Evolutionary conservation across 345 rosid species (phyloP).

Genomic region (Eucalyptus polybractea): DNA sequence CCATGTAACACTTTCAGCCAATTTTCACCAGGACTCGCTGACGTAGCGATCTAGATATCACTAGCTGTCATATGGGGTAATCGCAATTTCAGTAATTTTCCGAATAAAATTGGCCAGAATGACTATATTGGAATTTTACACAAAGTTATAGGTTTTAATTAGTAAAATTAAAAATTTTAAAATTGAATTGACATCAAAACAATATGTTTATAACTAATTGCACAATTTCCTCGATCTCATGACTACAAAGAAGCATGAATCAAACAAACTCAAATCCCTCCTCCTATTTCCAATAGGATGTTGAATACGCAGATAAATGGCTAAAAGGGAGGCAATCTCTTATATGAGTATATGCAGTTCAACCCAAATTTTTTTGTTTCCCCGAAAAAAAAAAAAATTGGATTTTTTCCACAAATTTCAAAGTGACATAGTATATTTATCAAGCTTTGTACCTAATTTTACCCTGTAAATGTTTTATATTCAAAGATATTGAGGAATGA

Average conservation of each 20-base stretch:
- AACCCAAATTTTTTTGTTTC: not conserved
- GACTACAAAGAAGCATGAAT: not conserved
- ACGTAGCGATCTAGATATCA: rapidly evolving
- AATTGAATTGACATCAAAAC: not conserved
- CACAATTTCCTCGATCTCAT: not conserved
- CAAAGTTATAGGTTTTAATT: not conserved
- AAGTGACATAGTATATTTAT: not conserved
- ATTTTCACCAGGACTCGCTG: rapidly evolving
- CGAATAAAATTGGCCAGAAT: not conserved
- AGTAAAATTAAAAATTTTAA: not conserved
- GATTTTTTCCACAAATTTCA: not conserved
- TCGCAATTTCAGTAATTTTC: not conserved
- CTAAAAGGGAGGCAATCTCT: not conserved
- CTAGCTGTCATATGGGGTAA: not conserved
- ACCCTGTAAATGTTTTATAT: too few species aligned
- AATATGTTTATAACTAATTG: not conserved
- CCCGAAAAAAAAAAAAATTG: too few species aligned
- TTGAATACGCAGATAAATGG: not conserved
- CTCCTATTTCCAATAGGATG: not conserved
- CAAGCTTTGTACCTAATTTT: too few species aligned
- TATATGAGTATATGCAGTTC: rapidly evolving
- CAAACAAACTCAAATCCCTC: not conserved
- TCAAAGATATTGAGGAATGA: too few species aligned
- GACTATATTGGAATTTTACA: not conserved
- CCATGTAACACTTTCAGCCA: not conserved